Evolutionary conservation across 2,329 filamentous ascomycete genomes (phyloP).

Genomic region (Ascosphaera aggregata): DNA sequence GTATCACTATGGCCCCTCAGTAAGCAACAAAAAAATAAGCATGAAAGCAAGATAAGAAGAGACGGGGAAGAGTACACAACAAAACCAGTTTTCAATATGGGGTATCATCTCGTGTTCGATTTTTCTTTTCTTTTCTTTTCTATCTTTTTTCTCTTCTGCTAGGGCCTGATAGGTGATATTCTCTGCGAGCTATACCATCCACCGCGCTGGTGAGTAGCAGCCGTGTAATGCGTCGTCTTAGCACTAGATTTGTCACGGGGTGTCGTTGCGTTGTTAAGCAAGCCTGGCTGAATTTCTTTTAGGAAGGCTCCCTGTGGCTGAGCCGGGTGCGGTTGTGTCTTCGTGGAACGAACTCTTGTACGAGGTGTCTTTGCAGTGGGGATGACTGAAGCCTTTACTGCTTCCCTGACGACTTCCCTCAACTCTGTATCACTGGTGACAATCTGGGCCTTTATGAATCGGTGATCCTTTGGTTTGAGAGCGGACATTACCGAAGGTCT

Average conservation of each 20-base stretch:
- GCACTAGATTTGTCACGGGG: not conserved
- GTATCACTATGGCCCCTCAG: too few relatives aligned
- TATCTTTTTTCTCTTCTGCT: too few relatives aligned
- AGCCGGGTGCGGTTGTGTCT: constrained; percentile 12
- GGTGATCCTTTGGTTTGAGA: constrained; percentile 30
- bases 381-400: constrained; percentile 18
- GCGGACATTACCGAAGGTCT: constrained; percentile 60
- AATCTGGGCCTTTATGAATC: constrained; percentile 71
- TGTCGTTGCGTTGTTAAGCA: constrained; percentile 12
- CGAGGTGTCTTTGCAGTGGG: constrained; percentile 3
- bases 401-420: constrained; percentile 42
- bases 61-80: too few relatives aligned
- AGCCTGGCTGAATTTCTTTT: constrained; percentile 19
- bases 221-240: not conserved
- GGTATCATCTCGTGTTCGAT: too few relatives aligned
- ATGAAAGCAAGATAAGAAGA: too few relatives aligned
- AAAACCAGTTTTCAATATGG: too few relatives aligned
- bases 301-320: constrained; percentile 21
- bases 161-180: too few relatives aligned
- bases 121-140: too few relatives aligned
- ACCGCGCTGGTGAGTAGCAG: not conserved
- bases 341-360: constrained; percentile 3
- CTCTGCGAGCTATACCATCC: not conserved
- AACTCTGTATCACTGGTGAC: constrained; percentile 50
- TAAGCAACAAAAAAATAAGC: too few relatives aligned